phyloP scores from a whole-genome alignment of 176 grass and related monocot species.

The Carex pumila region DNA sequence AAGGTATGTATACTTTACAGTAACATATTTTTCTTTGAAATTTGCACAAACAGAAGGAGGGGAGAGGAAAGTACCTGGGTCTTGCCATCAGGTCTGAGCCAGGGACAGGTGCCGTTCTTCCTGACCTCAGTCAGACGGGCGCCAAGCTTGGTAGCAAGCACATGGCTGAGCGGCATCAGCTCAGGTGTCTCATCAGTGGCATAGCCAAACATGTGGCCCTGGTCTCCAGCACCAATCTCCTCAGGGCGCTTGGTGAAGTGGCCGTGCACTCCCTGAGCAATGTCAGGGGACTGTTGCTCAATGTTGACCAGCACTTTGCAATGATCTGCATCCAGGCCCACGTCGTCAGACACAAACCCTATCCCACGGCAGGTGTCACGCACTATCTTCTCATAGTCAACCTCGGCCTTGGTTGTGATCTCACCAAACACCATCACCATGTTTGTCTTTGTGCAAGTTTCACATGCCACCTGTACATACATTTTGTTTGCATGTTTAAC shows the following conservation, averaged over 20 bases:
- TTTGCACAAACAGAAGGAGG: background rate
- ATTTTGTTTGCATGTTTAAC: background rate
- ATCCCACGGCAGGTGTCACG: conserved; percentile 11
- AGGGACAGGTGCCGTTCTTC: conserved; percentile 6
- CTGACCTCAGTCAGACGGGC: conserved; percentile 2
- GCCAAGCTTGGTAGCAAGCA: conserved; percentile 10
- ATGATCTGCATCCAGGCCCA: background rate
- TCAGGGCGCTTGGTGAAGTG: conserved; percentile 13
- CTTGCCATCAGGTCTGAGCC: conserved; percentile 21
- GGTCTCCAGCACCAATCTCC: conserved; percentile 11
- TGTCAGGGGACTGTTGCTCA: conserved; percentile 2
- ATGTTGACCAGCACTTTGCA: conserved; percentile 1
- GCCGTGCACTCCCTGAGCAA: conserved; percentile 2
- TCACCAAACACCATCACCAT: conserved; percentile 16
- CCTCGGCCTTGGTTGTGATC: conserved; percentile 8
- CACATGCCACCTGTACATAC: background rate
- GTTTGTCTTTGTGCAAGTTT: background rate
- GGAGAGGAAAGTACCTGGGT: background rate
- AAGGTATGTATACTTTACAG: too few relatives aligned
- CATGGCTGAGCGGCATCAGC: conserved; percentile 14
- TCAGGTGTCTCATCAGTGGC: conserved; percentile 7
- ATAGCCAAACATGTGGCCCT: conserved; percentile 19
- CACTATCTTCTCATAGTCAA: conserved; percentile 14
- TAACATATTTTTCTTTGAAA: too few relatives aligned
- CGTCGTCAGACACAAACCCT: background rate